Evolutionary conservation across 2,329 filamentous ascomycete species (phyloP).

Genomic region (Neofusicoccum sp.): DNA sequence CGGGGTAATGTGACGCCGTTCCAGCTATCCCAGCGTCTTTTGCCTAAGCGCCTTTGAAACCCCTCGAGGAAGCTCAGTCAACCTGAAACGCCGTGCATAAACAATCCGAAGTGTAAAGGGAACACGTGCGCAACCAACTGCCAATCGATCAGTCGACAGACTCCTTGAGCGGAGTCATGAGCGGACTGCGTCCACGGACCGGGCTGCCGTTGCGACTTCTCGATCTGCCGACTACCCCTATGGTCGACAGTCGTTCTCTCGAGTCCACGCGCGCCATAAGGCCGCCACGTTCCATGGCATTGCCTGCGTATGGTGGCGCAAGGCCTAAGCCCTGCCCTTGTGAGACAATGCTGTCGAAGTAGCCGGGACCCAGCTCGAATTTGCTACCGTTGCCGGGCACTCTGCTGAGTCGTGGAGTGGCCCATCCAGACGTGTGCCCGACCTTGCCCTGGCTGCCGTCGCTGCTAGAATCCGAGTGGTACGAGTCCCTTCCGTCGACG

Average conservation of each 20-base stretch:
- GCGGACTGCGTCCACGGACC: slow-evolving; percentile 42
- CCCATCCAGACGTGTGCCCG: slow-evolving; percentile 64
- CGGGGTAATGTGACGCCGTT: slow-evolving; percentile 5
- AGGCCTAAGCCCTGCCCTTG: slow-evolving; percentile 35
- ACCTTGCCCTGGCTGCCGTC: slow-evolving; percentile 60
- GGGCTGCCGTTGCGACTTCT: slow-evolving; percentile 49
- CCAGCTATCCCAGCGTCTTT: slow-evolving; percentile 2
- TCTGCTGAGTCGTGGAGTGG: slow-evolving; percentile 61
- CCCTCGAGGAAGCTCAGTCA: neutral
- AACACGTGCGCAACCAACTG: neutral
- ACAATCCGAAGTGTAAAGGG: neutral
- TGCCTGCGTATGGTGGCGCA: slow-evolving; percentile 28
- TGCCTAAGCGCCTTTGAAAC: slow-evolving; percentile 2
- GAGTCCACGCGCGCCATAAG: slow-evolving; percentile 82
- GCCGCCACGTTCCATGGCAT: slow-evolving; percentile 63
- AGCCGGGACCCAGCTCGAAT: slow-evolving; percentile 21
- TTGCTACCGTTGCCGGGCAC: slow-evolving; percentile 19
- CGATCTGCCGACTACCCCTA: slow-evolving; percentile 55
- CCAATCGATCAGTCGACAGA: slow-evolving; percentile 30
- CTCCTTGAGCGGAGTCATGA: slow-evolving; percentile 36
- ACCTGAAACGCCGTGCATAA: slow-evolving; percentile 8
- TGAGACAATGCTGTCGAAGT: slow-evolving; percentile 25
- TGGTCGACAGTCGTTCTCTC: slow-evolving; percentile 67
- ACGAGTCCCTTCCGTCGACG: slow-evolving; percentile 53
- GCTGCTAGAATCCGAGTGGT: slow-evolving; percentile 37